A percentile compares a stretch with the other conserved stretches of the same genome.
Evolutionary conservation across 768 basidiomycete genomes (phyloP).

Genomic region (Rhizopogon roseolus): DNA sequence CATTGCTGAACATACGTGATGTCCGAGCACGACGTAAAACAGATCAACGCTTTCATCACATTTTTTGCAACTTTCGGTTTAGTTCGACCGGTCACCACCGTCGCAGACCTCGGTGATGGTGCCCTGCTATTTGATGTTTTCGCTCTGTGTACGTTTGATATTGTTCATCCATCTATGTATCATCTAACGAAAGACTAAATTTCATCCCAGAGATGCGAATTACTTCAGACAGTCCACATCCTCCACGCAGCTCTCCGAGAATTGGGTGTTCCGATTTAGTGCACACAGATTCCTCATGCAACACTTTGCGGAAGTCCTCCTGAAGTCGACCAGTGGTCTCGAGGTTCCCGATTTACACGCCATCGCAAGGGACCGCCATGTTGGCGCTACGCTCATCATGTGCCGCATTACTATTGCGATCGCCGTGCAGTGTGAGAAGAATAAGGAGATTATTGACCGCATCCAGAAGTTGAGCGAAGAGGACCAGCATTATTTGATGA

Average conservation of each 20-base stretch:
- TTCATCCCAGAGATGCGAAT: constrained; percentile 58
- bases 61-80: constrained; percentile 77
- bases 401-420: no score
- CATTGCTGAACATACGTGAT: constrained; percentile 10
- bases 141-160: constrained; percentile 63
- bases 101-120: constrained; percentile 78
- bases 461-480: no score
- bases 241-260: no score
- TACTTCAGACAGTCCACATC: no score
- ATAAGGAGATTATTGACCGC: no score
- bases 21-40: constrained; percentile 45
- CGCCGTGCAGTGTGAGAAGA: no score
- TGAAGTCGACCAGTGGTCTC: constrained; percentile 69
- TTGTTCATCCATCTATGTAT: no score
- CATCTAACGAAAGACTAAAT: constrained; percentile 4
- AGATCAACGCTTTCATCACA: constrained; percentile 76
- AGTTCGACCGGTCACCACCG: constrained; percentile 52
- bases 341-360: constrained; percentile 88
- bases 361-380: constrained; percentile 71
- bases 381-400: constrained; percentile 63
- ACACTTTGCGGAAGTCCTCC: constrained; percentile 80
- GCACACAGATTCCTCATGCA: constrained; percentile 81
- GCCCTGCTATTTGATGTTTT: constrained; percentile 72
- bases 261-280: no score
- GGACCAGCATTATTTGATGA: no score